Percentiles rank a stretch among this genome's conserved stretches.
Evolutionary conservation across 148 eudicot species (phyloP).

Genomic region (Dysphania ambrosioides): DNA sequence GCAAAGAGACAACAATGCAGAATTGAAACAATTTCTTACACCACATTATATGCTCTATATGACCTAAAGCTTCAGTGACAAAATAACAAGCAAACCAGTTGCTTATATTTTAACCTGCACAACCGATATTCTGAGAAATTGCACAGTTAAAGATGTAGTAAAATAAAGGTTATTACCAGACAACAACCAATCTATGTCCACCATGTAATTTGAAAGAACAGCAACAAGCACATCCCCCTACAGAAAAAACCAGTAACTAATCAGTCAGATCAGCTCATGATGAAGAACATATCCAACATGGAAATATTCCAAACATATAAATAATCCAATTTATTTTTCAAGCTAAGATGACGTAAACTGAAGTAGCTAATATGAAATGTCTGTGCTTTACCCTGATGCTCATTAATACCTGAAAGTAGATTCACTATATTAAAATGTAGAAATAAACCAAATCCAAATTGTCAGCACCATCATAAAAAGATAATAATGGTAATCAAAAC

Average conservation of each 20-base stretch:
- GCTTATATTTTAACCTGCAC: background rate
- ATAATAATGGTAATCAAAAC: background rate
- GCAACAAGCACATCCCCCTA: slow-evolving; percentile 84
- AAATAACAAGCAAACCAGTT: background rate
- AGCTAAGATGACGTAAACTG: background rate
- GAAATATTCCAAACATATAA: background rate
- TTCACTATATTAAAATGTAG: background rate
- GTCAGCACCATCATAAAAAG: background rate
- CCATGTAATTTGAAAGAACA: slow-evolving; percentile 93
- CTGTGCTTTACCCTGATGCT: background rate
- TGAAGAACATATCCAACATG: background rate
- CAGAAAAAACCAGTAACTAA: slow-evolving; percentile 11
- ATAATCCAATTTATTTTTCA: slow-evolving; percentile 9
- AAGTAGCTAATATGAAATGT: background rate
- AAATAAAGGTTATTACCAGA: slow-evolving; percentile 49
- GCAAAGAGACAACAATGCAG: slow-evolving; percentile 1
- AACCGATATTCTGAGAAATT: background rate
- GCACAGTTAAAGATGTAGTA: background rate
- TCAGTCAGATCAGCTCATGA: slow-evolving; percentile 1
- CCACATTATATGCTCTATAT: slow-evolving; percentile 3
- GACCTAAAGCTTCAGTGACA: background rate
- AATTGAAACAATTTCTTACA: background rate
- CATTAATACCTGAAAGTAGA: background rate
- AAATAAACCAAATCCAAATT: background rate
- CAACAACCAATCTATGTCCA: slow-evolving; percentile 88